Evolutionary conservation across 2,329 filamentous ascomycete species (phyloP).

Genomic region (Lachnellula hyalina): DNA sequence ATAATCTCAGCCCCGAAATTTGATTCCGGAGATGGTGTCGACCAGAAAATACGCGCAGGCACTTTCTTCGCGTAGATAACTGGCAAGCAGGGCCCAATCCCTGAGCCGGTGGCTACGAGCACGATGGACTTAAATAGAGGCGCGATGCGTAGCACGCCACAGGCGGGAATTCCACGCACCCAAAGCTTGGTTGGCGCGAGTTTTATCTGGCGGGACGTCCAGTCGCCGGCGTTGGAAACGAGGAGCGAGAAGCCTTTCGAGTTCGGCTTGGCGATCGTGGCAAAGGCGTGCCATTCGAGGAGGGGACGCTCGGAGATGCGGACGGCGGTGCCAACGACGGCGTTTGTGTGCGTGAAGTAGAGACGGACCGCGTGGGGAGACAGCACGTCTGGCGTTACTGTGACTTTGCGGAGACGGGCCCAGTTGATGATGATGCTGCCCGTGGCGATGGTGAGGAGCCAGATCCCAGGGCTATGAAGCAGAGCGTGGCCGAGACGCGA

Average conservation of each 20-base stretch:
- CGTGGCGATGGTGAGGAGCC: constrained; percentile 49
- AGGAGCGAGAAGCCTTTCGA: constrained; percentile 32
- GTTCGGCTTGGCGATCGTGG: constrained; percentile 43
- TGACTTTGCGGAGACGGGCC: constrained; percentile 50
- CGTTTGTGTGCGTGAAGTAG: constrained; percentile 43
- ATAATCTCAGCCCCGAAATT: constrained; percentile 34
- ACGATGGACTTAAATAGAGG: constrained; percentile 61
- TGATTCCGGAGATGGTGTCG: constrained; percentile 30
- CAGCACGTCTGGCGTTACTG: constrained; percentile 46
- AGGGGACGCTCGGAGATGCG: constrained; percentile 45
- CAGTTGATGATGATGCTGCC: constrained; percentile 51
- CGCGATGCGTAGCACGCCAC: constrained; percentile 62
- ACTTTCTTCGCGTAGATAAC: constrained; percentile 23
- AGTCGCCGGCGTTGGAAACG: constrained; percentile 70
- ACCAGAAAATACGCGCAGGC: constrained; percentile 32
- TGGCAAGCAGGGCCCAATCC: constrained; percentile 61
- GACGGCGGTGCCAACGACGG: constrained; percentile 42
- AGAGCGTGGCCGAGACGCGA: constrained; percentile 4
- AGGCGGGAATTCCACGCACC: constrained; percentile 62
- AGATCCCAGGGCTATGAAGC: constrained; percentile 43
- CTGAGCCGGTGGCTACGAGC: constrained; percentile 66
- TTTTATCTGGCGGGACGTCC: constrained; percentile 61
- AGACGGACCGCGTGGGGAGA: constrained; percentile 54
- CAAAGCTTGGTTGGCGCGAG: constrained; percentile 57
- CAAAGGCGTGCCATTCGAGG: constrained; percentile 54